Percentiles rank a stretch among this genome's conserved stretches.
These are phyloP conservation scores for Tetrastigma voinierianum DNA, from an alignment of 164 flowering plant genomes.

Conservation along the genomic window DNA sequence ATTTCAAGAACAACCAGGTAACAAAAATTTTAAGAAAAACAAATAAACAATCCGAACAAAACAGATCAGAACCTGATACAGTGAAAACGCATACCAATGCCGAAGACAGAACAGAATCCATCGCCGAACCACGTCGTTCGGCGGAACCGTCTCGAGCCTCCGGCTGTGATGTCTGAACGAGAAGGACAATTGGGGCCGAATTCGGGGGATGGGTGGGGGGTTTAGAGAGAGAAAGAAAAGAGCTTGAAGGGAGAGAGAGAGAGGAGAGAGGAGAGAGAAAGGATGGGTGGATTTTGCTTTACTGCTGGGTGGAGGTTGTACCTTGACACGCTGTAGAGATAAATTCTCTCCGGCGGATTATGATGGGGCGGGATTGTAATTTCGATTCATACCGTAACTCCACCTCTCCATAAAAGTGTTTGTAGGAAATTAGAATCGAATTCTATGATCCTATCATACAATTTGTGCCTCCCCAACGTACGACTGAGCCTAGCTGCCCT, in stretches of 20 bases:
- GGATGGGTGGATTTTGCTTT: not conserved
- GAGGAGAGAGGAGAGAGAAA: too few species aligned
- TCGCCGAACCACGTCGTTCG: not conserved
- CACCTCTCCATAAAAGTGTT: conserved; percentile 14
- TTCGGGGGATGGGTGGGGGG: not conserved
- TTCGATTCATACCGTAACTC: not conserved
- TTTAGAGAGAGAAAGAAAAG: conserved; percentile 4
- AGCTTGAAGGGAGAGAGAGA: too few species aligned
- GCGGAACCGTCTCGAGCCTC: not conserved
- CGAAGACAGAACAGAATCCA: not conserved
- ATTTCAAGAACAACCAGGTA: not conserved
- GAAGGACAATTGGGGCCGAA: not conserved
- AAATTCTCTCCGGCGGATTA: too few species aligned
- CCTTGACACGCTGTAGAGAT: not conserved
- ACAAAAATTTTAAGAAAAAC: not conserved
- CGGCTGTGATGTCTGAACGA: not conserved
- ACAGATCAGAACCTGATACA: not conserved
- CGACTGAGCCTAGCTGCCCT: too few species aligned
- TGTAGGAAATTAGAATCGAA: too few species aligned
- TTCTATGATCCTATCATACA: too few species aligned
- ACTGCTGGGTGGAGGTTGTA: not conserved
- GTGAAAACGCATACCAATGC: conserved; percentile 4
- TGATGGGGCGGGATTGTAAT: conserved; percentile 11
- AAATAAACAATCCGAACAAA: not conserved
- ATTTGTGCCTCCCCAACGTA: too few species aligned